Percentiles rank a stretch among this genome's conserved stretches.
phyloP scores from a whole-genome alignment of 2,329 filamentous ascomycete species.

The Verticillium tricorpus region DNA sequence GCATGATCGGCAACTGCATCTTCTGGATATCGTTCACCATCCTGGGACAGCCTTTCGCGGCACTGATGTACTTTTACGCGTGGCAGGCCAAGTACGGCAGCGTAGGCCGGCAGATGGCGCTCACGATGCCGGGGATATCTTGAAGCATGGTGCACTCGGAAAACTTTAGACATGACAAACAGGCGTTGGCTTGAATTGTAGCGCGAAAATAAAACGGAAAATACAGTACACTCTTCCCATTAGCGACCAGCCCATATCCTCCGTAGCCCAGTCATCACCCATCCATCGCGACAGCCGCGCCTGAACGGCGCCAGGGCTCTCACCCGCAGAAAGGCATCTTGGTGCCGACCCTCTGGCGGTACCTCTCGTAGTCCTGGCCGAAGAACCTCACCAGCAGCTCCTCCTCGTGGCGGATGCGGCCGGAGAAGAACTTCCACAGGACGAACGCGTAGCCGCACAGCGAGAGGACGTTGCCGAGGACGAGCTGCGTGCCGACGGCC shows the following conservation, averaged over 20 bases:
- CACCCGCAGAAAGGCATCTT: conserved; percentile 65
- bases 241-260: neutral
- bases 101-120: conserved; percentile 47
- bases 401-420: conserved; percentile 75
- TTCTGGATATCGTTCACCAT: conserved; percentile 98
- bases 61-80: conserved; percentile 92
- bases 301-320: neutral
- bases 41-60: conserved; percentile 89
- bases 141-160: neutral
- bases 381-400: conserved; percentile 75
- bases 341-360: conserved; percentile 65
- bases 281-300: too few species aligned
- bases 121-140: neutral
- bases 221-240: neutral
- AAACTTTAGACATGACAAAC: neutral
- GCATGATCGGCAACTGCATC: conserved; percentile 82
- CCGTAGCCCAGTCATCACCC: too few species aligned
- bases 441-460: conserved; percentile 69
- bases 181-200: neutral
- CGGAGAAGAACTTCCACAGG: conserved; percentile 80
- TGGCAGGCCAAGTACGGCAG: conserved; percentile 98
- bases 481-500: conserved; percentile 89
- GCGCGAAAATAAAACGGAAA: too few species aligned
- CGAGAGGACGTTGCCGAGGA: conserved; percentile 80
- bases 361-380: conserved; percentile 72